phyloP scores from a whole-genome alignment of 179 eudicot species.

The Nepenthes alata region DNA sequence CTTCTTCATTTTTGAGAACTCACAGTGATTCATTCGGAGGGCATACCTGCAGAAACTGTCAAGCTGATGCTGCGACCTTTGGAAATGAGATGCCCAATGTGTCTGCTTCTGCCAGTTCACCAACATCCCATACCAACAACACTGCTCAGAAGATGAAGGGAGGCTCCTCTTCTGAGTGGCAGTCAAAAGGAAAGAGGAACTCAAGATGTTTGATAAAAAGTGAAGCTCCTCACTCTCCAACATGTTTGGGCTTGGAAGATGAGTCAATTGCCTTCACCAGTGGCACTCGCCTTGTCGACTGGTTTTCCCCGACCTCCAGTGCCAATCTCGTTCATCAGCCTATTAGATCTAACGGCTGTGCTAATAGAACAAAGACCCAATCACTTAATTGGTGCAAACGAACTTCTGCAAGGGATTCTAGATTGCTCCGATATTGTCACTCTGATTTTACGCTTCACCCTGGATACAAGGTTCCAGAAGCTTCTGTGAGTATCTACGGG shows the following conservation, averaged over 20 bases:
- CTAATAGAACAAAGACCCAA: too few relatives aligned
- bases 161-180: constrained; percentile 69
- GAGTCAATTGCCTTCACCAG: constrained; percentile 12
- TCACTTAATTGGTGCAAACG: too few relatives aligned
- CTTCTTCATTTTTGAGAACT: constrained; percentile 16
- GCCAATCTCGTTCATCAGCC: constrained; percentile 7
- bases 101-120: constrained; percentile 35
- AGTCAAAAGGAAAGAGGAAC: constrained; percentile 74
- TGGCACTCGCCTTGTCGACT: constrained; percentile 9
- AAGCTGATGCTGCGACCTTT: constrained; percentile 23
- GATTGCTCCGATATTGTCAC: constrained; percentile 34
- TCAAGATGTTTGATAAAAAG: constrained; percentile 29
- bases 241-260: constrained; percentile 12
- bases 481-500: constrained; percentile 13
- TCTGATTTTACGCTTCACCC: constrained; percentile 33
- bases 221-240: constrained; percentile 19
- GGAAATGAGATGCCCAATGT: constrained; percentile 34
- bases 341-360: too few relatives aligned
- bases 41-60: constrained; percentile 29
- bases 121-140: constrained; percentile 20
- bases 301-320: constrained; percentile 16
- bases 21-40: constrained; percentile 12
- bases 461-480: constrained; percentile 26
- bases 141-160: constrained; percentile 13
- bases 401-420: neutral